Conservation (phyloP, 2,329 filamentous ascomycete genomes). For the Botrytis deweyae region DNA sequence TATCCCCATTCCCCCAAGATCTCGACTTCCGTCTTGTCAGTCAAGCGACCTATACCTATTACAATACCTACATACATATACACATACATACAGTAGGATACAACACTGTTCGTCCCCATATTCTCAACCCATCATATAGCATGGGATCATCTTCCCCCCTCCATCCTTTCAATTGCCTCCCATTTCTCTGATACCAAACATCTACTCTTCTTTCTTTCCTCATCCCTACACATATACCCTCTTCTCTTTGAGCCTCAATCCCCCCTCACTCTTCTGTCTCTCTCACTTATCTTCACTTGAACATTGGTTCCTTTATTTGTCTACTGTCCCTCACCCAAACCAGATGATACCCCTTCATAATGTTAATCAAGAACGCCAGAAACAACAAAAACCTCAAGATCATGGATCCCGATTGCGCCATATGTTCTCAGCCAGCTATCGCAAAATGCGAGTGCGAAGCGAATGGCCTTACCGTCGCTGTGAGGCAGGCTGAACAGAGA, state of each 20-base stretch:
- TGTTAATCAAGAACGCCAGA: constrained; percentile 35
- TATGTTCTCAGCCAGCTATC: constrained; percentile 60
- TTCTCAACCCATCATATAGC: background rate
- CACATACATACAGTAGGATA: constrained; percentile 7
- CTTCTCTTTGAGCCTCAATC: constrained; percentile 3
- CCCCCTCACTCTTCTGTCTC: background rate
- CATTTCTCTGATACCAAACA: background rate
- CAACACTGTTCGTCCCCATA: constrained; percentile 1
- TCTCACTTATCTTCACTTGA: background rate
- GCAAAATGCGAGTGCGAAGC: constrained; percentile 65
- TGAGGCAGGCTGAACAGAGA: constrained; percentile 60
- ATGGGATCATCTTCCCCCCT: constrained; percentile 3
- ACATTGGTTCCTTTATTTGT: background rate
- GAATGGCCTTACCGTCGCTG: constrained; percentile 60
- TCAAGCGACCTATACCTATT: constrained; percentile 15
- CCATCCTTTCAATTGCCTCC: background rate
- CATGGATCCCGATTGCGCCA: constrained; percentile 70
- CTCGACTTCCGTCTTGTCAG: constrained; percentile 11
- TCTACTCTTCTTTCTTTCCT: background rate
- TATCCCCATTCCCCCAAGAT: constrained; percentile 6
- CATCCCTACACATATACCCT: background rate
- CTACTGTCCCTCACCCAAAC: background rate
- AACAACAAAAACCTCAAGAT: constrained; percentile 48
- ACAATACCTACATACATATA: background rate
- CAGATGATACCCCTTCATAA: constrained; percentile 33